phyloP scores from a whole-genome alignment of 1,284 basidiomycete species.

The Xerocomus amazonicus region DNA sequence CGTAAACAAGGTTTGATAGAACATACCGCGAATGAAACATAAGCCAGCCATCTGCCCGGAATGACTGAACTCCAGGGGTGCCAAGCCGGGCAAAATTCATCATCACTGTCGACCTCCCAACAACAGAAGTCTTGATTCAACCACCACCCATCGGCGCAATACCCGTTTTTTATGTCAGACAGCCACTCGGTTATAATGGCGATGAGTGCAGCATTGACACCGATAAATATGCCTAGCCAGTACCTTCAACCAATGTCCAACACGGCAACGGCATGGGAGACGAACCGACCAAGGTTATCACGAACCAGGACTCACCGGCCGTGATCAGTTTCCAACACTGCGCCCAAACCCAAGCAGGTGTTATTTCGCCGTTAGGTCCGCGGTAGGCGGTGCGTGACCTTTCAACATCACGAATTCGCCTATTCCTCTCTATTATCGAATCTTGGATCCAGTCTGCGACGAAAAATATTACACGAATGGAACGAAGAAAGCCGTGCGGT shows the following conservation, averaged over 20 bases:
- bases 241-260: slow-evolving; percentile 1
- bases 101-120: slow-evolving; percentile 87
- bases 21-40: slow-evolving; percentile 86
- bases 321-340: slow-evolving; percentile 58
- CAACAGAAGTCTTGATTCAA: slow-evolving; percentile 98
- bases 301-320: slow-evolving; percentile 71
- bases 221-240: slow-evolving; percentile 79
- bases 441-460: slow-evolving; percentile 89
- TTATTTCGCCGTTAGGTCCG: slow-evolving; percentile 49
- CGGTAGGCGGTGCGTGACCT: slow-evolving; percentile 48
- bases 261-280: slow-evolving; percentile 15
- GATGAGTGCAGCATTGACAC: slow-evolving; percentile 90
- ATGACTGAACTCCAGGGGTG: slow-evolving; percentile 83
- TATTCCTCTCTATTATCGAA: slow-evolving; percentile 81
- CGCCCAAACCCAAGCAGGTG: slow-evolving; percentile 60
- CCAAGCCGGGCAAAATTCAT: slow-evolving; percentile 90
- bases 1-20: slow-evolving; percentile 3
- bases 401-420: slow-evolving; percentile 59
- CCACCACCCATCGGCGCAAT: slow-evolving; percentile 98
- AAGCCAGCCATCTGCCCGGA: slow-evolving; percentile 78
- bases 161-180: slow-evolving; percentile 96
- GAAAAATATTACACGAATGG: slow-evolving; percentile 9
- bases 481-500: slow-evolving; percentile 8
- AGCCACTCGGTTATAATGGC: slow-evolving; percentile 98
- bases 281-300: slow-evolving; percentile 84